phyloP scores from a whole-genome alignment of 352 stramenopile species.

The Saprolegnia diclina region DNA sequence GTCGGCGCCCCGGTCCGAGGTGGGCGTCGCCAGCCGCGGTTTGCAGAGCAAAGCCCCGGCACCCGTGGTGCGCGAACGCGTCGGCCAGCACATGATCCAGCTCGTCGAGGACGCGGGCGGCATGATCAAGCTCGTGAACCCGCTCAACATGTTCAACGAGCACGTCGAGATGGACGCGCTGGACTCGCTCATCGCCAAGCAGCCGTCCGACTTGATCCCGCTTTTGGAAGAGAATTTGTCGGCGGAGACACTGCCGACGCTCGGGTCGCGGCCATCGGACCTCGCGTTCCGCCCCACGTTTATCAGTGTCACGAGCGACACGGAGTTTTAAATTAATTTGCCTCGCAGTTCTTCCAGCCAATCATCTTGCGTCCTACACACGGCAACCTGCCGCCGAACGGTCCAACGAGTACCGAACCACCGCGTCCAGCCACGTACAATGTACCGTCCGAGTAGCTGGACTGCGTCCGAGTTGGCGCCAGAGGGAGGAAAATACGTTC shows the following conservation, averaged over 20 bases:
- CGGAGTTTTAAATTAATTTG: constrained; percentile 6
- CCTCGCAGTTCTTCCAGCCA: too few relatives aligned
- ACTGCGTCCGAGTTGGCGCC: too few relatives aligned
- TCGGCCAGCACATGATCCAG: not conserved
- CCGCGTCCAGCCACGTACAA: too few relatives aligned
- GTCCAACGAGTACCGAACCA: too few relatives aligned
- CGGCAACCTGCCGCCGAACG: too few relatives aligned
- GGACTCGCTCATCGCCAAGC: not conserved
- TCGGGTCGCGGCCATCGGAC: not conserved
- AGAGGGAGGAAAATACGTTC: too few relatives aligned
- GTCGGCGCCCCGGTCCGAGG: not conserved
- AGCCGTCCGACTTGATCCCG: constrained; percentile 10
- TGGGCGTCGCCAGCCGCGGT: not conserved
- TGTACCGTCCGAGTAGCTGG: too few relatives aligned
- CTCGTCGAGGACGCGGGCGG: not conserved
- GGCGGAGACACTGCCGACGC: not conserved
- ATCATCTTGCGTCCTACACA: too few relatives aligned
- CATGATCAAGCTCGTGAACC: too few relatives aligned
- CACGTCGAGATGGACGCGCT: constrained; percentile 6
- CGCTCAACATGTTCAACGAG: too few relatives aligned
- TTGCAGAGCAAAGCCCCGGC: not conserved
- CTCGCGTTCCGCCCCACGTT: not conserved
- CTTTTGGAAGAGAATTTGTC: not conserved
- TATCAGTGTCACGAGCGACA: constrained; percentile 17
- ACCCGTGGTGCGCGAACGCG: not conserved